Evolutionary conservation across 306 rosid genomes (phyloP).

Genomic region (Calophaca sinica): DNA sequence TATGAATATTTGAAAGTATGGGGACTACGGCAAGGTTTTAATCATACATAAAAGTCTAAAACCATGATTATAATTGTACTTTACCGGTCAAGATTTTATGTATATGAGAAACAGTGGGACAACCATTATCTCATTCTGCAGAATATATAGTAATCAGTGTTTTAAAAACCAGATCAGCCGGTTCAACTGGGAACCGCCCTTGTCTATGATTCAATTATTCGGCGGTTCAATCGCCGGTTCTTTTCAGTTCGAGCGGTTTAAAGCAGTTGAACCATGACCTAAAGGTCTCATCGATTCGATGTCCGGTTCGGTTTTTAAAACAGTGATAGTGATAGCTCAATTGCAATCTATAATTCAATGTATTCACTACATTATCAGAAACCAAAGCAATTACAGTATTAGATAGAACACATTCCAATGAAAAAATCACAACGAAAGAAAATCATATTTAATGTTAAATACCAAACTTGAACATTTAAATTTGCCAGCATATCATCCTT

Average conservation of each 20-base stretch:
- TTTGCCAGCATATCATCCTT: slow-evolving; percentile 1
- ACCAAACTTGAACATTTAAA: slow-evolving; percentile 19
- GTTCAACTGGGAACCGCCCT: too few species aligned
- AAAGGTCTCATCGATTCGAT: too few species aligned
- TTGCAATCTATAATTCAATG: slow-evolving; percentile 12
- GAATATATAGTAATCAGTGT: neutral
- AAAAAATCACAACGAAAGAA: neutral
- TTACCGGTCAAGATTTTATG: neutral
- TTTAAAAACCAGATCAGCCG: too few species aligned
- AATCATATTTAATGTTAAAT: slow-evolving; percentile 1
- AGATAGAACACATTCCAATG: slow-evolving; percentile 6
- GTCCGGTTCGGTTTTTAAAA: too few species aligned
- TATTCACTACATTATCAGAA: neutral
- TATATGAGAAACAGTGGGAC: neutral
- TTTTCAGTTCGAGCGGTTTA: too few species aligned
- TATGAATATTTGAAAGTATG: neutral
- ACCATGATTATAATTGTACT: neutral
- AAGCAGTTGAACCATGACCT: too few species aligned
- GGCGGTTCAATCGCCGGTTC: too few species aligned
- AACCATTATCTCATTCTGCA: neutral
- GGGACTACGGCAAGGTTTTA: neutral
- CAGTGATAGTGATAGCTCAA: neutral
- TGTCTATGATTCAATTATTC: too few species aligned
- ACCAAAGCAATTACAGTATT: neutral
- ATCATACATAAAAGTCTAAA: neutral